These are phyloP conservation scores for Ploettnerulaceae sp. DNA, from an alignment of 2,329 filamentous ascomycete species.

Conservation along the genomic window DNA sequence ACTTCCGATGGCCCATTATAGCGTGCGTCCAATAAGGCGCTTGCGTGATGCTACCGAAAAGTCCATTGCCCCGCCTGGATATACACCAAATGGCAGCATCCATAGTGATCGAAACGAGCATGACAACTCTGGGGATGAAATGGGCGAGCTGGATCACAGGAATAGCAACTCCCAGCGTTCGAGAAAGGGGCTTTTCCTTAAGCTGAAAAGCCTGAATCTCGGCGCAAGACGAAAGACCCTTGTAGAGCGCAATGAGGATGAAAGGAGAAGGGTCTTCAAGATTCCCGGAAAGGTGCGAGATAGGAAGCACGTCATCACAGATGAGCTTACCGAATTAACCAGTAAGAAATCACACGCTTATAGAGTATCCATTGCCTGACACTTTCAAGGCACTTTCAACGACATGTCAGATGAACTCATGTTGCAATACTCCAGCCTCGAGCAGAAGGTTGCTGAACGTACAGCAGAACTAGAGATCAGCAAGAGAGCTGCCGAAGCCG, in stretches of 20 bases:
- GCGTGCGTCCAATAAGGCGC: constrained; percentile 61
- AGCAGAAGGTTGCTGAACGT: constrained; percentile 77
- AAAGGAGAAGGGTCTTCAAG: constrained; percentile 54
- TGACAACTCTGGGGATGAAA: constrained; percentile 22
- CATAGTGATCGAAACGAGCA: constrained; percentile 24
- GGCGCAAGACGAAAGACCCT: constrained; percentile 25
- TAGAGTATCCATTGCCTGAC: constrained; percentile 34
- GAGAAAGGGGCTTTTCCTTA: constrained; percentile 33
- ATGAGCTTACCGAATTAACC: constrained; percentile 69
- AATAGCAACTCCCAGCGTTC: constrained; percentile 26
- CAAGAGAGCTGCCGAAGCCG: constrained; percentile 89
- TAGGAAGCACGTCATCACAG: constrained; percentile 68
- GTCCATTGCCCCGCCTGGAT: constrained; percentile 31
- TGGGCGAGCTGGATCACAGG: constrained; percentile 22
- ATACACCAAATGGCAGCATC: constrained; percentile 31
- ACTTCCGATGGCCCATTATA: constrained; percentile 75
- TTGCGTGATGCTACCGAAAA: constrained; percentile 32
- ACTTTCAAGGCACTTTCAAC: constrained; percentile 69
- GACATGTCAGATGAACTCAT: constrained; percentile 89
- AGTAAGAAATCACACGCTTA: constrained; percentile 13
- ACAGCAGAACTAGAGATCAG: constrained; percentile 82
- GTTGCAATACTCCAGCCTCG: constrained; percentile 78
- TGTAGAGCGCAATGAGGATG: constrained; percentile 39
- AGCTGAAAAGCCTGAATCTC: constrained; percentile 26
- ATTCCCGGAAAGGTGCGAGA: constrained; percentile 81